phyloP scores from a whole-genome alignment of 2,329 filamentous ascomycete genomes.

The Orbilia ellipsospora region DNA sequence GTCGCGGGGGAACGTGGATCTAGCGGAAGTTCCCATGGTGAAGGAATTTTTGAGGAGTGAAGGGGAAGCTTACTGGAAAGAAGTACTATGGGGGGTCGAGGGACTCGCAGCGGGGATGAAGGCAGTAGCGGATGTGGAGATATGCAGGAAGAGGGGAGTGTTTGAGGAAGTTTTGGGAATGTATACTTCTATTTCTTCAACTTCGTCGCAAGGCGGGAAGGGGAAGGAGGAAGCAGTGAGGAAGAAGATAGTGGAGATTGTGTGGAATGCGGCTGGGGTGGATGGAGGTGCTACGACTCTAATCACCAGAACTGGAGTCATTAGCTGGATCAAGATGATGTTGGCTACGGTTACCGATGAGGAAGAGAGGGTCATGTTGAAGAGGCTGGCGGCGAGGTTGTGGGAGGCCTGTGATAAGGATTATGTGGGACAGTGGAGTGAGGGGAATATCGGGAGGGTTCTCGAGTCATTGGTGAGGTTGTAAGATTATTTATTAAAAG shows the following conservation, averaged over 20 bases:
- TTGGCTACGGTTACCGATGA: slow-evolving; percentile 14
- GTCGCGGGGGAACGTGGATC: slow-evolving; percentile 50
- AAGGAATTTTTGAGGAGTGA: slow-evolving; percentile 43
- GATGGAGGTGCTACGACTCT: slow-evolving; percentile 58
- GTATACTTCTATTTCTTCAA: slow-evolving; percentile 5
- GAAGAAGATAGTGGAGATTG: slow-evolving; percentile 57
- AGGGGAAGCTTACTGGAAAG: slow-evolving; percentile 57
- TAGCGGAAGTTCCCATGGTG: slow-evolving; percentile 58
- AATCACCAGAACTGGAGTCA: slow-evolving; percentile 58
- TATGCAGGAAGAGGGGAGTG: slow-evolving; percentile 36
- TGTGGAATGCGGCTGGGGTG: slow-evolving; percentile 58
- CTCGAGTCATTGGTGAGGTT: slow-evolving; percentile 23
- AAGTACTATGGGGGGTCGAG: slow-evolving; percentile 57
- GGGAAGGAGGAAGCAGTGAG: slow-evolving; percentile 35
- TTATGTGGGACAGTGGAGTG: slow-evolving; percentile 58
- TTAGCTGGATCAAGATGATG: slow-evolving; percentile 57
- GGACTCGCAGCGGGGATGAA: slow-evolving; percentile 55
- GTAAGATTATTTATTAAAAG: not conserved
- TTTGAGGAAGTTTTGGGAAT: slow-evolving; percentile 38
- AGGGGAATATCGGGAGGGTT: slow-evolving; percentile 52
- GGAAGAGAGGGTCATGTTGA: slow-evolving; percentile 46
- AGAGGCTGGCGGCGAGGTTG: slow-evolving; percentile 57
- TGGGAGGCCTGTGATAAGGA: slow-evolving; percentile 58
- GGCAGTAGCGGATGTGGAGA: slow-evolving; percentile 43
- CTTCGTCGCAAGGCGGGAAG: not conserved